These are phyloP conservation scores for Boletus rex-veris DNA, from an alignment of 768 basidiomycete species.

Conservation along the genomic window DNA sequence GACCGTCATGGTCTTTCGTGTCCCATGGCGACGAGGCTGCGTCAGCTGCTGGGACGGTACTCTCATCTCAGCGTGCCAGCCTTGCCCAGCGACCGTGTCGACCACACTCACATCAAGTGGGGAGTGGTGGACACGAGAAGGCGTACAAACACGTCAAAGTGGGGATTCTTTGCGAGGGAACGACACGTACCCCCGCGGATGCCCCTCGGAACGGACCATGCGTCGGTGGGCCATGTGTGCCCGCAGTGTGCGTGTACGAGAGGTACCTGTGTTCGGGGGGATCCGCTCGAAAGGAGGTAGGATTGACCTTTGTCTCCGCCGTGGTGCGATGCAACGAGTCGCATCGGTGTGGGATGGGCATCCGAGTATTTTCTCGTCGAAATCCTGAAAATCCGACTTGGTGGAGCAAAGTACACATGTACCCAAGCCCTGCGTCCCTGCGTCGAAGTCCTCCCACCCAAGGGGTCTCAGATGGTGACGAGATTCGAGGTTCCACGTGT, in stretches of 20 bases:
- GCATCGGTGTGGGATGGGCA: no score
- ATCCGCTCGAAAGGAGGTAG: neutral
- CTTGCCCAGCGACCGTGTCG: neutral
- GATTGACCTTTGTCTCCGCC: neutral
- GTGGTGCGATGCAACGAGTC: neutral
- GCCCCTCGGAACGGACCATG: conserved; percentile 1
- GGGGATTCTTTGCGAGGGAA: neutral
- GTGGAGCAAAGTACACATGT: neutral
- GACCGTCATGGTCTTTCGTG: neutral
- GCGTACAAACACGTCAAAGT: neutral
- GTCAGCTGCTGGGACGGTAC: neutral
- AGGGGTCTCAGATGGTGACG: neutral
- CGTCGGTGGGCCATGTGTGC: neutral
- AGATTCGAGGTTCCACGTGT: conserved; percentile 1
- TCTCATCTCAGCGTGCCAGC: neutral
- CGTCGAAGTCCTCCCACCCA: neutral
- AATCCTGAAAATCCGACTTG: neutral
- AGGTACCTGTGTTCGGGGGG: neutral
- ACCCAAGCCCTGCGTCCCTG: neutral
- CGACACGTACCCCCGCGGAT: conserved; percentile 1
- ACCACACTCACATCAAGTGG: no score
- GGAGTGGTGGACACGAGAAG: neutral
- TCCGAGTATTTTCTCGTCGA: no score
- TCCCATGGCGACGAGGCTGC: neutral
- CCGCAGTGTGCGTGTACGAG: neutral